Evolutionary conservation across 768 basidiomycete genomes (phyloP), one percentile per base, ranked within the genome.

Genomic region (Russula olivacea): DNA sequence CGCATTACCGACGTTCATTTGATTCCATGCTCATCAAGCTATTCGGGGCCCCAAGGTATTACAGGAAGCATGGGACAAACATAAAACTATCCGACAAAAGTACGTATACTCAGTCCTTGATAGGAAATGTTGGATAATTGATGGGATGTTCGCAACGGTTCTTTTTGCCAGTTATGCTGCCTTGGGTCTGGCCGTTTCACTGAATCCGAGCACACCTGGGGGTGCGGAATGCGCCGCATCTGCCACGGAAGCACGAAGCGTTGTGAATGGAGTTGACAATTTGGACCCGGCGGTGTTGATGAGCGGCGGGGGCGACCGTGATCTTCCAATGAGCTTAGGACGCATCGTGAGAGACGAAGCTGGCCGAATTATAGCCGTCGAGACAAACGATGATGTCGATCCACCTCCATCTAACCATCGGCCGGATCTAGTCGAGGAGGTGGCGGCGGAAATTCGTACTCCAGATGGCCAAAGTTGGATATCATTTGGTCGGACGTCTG

Each of bases 51-150:
- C 93, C 2, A 86, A 88, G 71, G 79, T 81, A 11, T 77, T 97
- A 65, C 89, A 89, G 71, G 85, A 89, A 50, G 85, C 86, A 59
- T 98, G 94, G 94, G 90, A 98, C 74, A 84, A 83, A 68, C 77
- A 77, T 55, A 91, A 91, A 76, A 98, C 94, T 12, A 86, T 95
- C 19, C 83, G 82, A 66, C 95, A 98, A 82, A 98, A 97, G 94
- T 96, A 70, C 69, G 87, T 77, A 50, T 53, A 38, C 63, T 28
- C 63, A 36, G 14, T 56, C 58, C 45, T 55, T 54, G 41, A 49
- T 52, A 55, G 36, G 30, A 57, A 61, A 61, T 66, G 56, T 56
- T 66, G 49, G 58, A 63, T 61, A 38, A 60, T 59, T 41, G 34
- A 60, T 52, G 52, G 43, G 54, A 52, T 25, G 53, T 40, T 50